Evolutionary conservation across 768 basidiomycete species (phyloP).

Genomic region (Naganishia antarctica): DNA sequence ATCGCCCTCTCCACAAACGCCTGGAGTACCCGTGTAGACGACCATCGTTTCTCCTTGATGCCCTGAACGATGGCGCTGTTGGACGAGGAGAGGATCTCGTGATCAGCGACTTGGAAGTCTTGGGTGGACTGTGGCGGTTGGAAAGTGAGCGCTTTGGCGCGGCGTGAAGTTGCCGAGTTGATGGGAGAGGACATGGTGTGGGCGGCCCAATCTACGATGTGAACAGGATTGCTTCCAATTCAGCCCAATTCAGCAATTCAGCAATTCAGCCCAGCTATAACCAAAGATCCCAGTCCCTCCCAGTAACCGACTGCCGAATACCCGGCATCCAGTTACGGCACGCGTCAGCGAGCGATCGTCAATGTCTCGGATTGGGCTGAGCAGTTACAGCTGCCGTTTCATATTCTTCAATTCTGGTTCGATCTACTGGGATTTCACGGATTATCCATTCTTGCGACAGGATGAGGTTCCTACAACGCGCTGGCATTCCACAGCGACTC

Average conservation of each 20-base stretch:
- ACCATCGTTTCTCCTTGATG: slow-evolving; percentile 24
- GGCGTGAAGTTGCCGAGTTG: not conserved
- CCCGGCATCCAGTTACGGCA: too few relatives aligned
- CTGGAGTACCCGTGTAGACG: slow-evolving; percentile 33
- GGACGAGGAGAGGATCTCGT: slow-evolving; percentile 7
- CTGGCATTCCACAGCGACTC: too few relatives aligned
- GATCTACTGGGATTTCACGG: too few relatives aligned
- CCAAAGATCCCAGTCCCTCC: too few relatives aligned
- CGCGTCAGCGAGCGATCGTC: not conserved
- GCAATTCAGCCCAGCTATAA: too few relatives aligned
- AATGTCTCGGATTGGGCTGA: slow-evolving; percentile 9
- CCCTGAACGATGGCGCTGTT: slow-evolving; percentile 15
- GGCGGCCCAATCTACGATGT: too few relatives aligned
- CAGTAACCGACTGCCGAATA: not conserved
- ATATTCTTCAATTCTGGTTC: too few relatives aligned
- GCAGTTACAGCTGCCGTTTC: too few relatives aligned
- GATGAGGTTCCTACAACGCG: slow-evolving; percentile 8
- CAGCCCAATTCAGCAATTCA: too few relatives aligned
- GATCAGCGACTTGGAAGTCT: not conserved
- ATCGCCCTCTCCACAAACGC: slow-evolving; percentile 38
- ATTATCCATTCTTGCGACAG: too few relatives aligned
- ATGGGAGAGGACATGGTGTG: not conserved
- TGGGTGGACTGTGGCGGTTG: not conserved
- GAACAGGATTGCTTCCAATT: too few relatives aligned
- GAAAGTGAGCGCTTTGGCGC: slow-evolving; percentile 1